These are phyloP conservation scores for Angomonas desouzai DNA, from an alignment of 208 protist genomes.

Conservation along the genomic window DNA sequence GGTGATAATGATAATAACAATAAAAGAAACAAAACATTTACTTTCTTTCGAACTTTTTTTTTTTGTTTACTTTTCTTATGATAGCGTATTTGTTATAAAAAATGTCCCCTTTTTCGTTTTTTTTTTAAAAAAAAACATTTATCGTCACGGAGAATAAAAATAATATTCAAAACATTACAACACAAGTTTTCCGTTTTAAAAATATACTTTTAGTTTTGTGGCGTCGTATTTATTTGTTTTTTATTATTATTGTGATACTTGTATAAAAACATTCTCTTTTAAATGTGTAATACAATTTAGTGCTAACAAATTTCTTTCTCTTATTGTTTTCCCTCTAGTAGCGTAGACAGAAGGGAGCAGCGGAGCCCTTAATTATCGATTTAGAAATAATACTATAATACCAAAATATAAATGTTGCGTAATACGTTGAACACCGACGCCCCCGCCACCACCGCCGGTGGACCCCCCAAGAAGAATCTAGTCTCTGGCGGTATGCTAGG, in stretches of 20 bases:
- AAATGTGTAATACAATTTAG: no score
- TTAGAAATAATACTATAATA: not conserved
- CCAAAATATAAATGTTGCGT: not conserved
- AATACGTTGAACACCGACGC: not conserved
- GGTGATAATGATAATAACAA: no score
- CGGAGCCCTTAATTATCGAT: no score
- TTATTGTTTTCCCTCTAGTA: not conserved
- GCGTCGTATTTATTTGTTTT: conserved; percentile 1
- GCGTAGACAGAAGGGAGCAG: no score
- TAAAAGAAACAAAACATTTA: conserved; percentile 3
- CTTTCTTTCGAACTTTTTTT: not conserved
- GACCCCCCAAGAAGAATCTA: conserved; percentile 16
- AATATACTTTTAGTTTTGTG: not conserved
- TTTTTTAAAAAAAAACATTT: conserved; percentile 4
- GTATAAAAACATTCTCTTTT: not conserved
- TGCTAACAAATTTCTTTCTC: no score
- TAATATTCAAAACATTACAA: not conserved
- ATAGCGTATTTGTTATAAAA: not conserved
- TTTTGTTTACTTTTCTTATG: conserved; percentile 1
- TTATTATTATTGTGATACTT: not conserved
- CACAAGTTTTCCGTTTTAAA: not conserved
- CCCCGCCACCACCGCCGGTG: conserved; percentile 11
- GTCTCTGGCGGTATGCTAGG: conserved; percentile 43
- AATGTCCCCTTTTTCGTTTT: not conserved
- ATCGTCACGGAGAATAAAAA: not conserved